Base-by-base conservation (phyloP, 2,329 filamentous ascomycete species). In the Talaromyces funiculosus region DNA sequence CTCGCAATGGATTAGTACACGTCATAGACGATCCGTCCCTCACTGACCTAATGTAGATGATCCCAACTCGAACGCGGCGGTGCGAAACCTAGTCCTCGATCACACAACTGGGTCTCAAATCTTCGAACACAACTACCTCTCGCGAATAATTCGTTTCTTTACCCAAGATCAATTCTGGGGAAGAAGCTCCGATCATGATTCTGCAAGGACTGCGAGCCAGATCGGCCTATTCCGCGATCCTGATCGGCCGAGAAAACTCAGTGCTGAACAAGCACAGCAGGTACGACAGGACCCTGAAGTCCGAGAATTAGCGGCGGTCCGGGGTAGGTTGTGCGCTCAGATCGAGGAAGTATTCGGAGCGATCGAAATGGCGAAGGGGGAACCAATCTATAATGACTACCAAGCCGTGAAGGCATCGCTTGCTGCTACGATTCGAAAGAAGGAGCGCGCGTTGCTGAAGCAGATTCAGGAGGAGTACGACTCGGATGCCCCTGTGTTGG, bases 371-470 rank as follows among this genome's bases (percentile, higher is more conserved):
- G 42, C 42, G 9, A 31, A 56, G 12, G 37, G 7, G 10, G 31
- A 49, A 47, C 20, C n/a, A 29, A 57, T 57, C 40, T 45, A 57
- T 24, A 12, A 45, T 45, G 18, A 57, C 5, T 57, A 57, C 16
- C 8, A 57, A 18, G 26, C 24, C 6, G 12, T 47, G 6, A 24
- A 35, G 42, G 18, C 26, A 5, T 35, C 26, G 2, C 29, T 57
- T 45, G 24, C 38, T 3, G 20, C n/a, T 45, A 57, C 29, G 4
- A 57, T 57, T 7, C n/a, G 4, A 57, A 24, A 16, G 6, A 35
- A 31, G 42, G 18, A 57, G 31, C n/a, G 37, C 2, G 26, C n/a
- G 9, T 47, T 45, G 24, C 26, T 57, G 26, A 57, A 47, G n/a
- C n/a, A 4, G 2, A 26, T 37, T 35, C 24, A 57, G n/a, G n/a